A percentile compares a stretch with the other conserved stretches of the same genome.
These are phyloP conservation scores for Backusella macrospora DNA, from an alignment of 192 early-diverging fungal species.

Conservation along the genomic window DNA sequence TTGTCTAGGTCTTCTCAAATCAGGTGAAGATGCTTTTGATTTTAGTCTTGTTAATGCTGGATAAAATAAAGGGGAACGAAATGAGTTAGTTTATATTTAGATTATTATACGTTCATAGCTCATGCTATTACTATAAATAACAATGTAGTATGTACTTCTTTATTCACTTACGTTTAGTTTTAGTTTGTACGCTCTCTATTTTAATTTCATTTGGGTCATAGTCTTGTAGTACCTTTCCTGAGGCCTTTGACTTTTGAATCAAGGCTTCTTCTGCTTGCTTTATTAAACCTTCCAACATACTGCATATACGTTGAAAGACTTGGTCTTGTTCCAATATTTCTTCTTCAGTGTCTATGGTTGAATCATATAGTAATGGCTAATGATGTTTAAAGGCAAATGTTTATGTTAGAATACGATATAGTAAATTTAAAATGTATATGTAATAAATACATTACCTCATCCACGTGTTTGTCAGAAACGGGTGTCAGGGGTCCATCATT, in stretches of 20 bases:
- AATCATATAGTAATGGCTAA: conserved; percentile 1
- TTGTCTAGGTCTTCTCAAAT: conserved; percentile 7
- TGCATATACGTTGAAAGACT: conserved; percentile 19
- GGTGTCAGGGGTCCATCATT: conserved; percentile 36
- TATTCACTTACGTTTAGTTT: neutral
- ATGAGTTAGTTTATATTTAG: neutral
- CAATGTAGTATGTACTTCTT: too few species aligned
- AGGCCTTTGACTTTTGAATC: conserved; percentile 20
- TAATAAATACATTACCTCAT: conserved; percentile 25
- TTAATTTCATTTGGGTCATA: neutral
- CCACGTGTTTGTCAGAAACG: conserved; percentile 26
- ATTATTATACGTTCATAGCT: too few species aligned
- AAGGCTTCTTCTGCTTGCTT: conserved; percentile 28
- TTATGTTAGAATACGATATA: neutral
- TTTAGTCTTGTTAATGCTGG: neutral
- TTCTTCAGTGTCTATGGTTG: conserved; percentile 9
- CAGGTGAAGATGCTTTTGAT: neutral
- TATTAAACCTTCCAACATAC: conserved; percentile 24
- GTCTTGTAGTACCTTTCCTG: conserved; percentile 20
- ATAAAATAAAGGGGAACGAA: neutral
- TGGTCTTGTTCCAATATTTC: conserved; percentile 22
- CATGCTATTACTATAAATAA: too few species aligned
- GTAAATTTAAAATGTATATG: neutral
- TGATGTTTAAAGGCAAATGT: neutral
- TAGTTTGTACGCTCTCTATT: neutral